Evolutionary conservation across 768 basidiomycete genomes (phyloP).

Genomic region (Lepiota brunneoincarnata): DNA sequence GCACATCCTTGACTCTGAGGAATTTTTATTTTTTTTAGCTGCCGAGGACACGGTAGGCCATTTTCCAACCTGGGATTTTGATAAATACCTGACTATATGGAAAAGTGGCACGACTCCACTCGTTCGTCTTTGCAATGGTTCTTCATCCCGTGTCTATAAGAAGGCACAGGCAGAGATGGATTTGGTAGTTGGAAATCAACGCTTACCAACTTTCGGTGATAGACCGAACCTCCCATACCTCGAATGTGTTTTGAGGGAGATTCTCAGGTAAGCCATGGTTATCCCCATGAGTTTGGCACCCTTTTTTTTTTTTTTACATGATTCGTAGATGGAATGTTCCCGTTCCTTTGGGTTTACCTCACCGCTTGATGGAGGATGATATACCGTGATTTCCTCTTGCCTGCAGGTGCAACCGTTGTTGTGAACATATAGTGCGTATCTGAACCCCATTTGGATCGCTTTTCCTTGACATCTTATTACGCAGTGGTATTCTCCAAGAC

Average conservation of each 20-base stretch:
- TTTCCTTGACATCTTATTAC: not conserved
- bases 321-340: slow-evolving; percentile 42
- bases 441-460: slow-evolving; percentile 3
- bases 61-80: not conserved
- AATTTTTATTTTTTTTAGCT: slow-evolving; percentile 27
- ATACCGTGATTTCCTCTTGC: slow-evolving; percentile 46
- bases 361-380: slow-evolving; percentile 51
- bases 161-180: slow-evolving; percentile 54
- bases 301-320: slow-evolving; percentile 1
- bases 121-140: slow-evolving; percentile 54
- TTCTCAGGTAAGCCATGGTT: slow-evolving; percentile 34
- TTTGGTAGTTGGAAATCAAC: slow-evolving; percentile 36
- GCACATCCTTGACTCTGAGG: not conserved
- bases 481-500: slow-evolving; percentile 40
- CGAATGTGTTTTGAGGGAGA: slow-evolving; percentile 45
- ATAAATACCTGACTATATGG: slow-evolving; percentile 14
- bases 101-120: slow-evolving; percentile 43
- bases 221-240: slow-evolving; percentile 45
- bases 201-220: slow-evolving; percentile 46
- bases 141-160: slow-evolving; percentile 47
- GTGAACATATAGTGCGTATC: slow-evolving; percentile 41
- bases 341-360: slow-evolving; percentile 49
- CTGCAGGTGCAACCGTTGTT: slow-evolving; percentile 40
- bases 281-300: not conserved
- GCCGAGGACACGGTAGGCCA: slow-evolving; percentile 38